These are phyloP conservation scores for Caulochytrium protostelioides DNA, from an alignment of 371 early-diverging fungal species.

Conservation along the genomic window DNA sequence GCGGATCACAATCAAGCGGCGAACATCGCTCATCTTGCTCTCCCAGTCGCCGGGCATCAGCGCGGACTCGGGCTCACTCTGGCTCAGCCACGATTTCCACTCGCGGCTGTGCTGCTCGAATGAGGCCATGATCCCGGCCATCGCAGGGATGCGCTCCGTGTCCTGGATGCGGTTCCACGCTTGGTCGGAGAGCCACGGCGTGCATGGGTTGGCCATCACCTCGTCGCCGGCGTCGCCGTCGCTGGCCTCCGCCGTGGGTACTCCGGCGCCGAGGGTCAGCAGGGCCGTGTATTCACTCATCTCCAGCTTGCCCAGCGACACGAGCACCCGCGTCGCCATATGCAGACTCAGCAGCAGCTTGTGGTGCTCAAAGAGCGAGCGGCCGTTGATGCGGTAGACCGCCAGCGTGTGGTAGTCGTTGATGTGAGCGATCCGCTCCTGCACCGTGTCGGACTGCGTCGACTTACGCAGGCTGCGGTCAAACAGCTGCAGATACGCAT, in stretches of 20 bases:
- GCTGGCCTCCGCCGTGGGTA: too few species aligned
- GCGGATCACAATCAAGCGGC: constrained; percentile 25
- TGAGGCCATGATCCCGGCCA: constrained; percentile 21
- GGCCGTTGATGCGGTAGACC: constrained; percentile 29
- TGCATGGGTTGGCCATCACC: constrained; percentile 22
- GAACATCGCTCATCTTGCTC: constrained; percentile 28
- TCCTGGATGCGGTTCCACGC: constrained; percentile 32
- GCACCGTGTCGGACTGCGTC: constrained; percentile 22
- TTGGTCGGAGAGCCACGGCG: constrained; percentile 27
- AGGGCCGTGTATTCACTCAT: too few species aligned
- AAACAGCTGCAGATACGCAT: constrained; percentile 30
- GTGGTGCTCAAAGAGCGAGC: constrained; percentile 29
- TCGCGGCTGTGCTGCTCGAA: constrained; percentile 32
- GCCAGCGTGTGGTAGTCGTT: constrained; percentile 33
- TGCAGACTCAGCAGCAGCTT: constrained; percentile 30
- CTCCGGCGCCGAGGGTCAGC: too few species aligned
- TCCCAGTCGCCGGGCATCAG: constrained; percentile 34
- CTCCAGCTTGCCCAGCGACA: constrained; percentile 21
- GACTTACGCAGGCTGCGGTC: constrained; percentile 28
- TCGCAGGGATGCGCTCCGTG: constrained; percentile 17
- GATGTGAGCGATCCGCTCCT: constrained; percentile 17
- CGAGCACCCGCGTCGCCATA: constrained; percentile 28
- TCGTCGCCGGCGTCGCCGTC: too few species aligned
- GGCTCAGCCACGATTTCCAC: constrained; percentile 31
- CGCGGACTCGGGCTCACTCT: constrained; percentile 22